These are phyloP conservation scores for Juncus inflexus DNA, from an alignment of 176 grass and related monocot genomes.

Conservation along the genomic window DNA sequence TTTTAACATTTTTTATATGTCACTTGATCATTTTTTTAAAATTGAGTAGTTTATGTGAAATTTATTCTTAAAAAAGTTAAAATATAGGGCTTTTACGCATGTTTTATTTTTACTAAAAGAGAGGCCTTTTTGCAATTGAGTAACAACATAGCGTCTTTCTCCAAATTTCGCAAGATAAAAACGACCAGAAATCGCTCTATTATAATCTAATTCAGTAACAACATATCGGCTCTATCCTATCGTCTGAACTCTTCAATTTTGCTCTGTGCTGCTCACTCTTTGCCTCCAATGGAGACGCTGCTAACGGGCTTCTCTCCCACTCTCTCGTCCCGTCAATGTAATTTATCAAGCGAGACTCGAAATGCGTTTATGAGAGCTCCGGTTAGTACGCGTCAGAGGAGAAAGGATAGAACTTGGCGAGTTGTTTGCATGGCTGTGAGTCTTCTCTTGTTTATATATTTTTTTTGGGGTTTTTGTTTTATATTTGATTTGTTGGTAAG, in stretches of 20 bases:
- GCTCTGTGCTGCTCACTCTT: neutral
- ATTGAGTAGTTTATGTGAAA: too few species aligned
- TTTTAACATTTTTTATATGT: too few species aligned
- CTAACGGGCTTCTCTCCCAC: conserved; percentile 49
- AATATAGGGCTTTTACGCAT: too few species aligned
- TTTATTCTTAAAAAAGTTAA: too few species aligned
- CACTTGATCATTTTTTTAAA: too few species aligned
- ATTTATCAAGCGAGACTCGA: neutral
- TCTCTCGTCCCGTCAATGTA: conserved; percentile 15
- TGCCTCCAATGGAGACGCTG: conserved; percentile 52
- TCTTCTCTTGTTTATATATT: neutral
- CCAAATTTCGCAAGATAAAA: too few species aligned
- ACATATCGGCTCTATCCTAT: conserved; percentile 9
- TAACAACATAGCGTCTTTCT: too few species aligned
- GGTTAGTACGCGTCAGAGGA: conserved; percentile 23
- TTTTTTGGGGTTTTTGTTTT: neutral
- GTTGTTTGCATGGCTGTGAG: conserved; percentile 86
- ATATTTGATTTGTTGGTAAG: too few species aligned
- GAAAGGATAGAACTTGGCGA: conserved; percentile 30
- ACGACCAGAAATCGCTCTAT: neutral
- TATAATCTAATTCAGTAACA: too few species aligned
- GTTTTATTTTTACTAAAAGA: too few species aligned
- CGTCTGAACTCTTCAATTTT: neutral
- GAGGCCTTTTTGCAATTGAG: too few species aligned
- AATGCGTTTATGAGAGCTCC: neutral